Evolutionary conservation across 2,329 filamentous ascomycete genomes (phyloP).

Genomic region (Microcyclosporella mali): DNA sequence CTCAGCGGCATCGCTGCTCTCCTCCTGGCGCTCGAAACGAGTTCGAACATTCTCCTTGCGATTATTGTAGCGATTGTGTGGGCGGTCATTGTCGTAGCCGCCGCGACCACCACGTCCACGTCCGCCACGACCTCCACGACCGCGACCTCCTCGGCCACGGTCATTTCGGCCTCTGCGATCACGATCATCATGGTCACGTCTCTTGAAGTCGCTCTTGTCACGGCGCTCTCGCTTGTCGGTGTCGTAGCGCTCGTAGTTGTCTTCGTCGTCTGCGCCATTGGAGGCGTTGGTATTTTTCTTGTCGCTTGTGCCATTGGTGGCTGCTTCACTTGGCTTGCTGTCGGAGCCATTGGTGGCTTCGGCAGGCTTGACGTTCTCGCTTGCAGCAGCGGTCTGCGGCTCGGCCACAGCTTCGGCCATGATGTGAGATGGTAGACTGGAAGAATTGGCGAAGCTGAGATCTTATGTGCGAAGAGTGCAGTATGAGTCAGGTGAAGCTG

Average conservation of each 20-base stretch:
- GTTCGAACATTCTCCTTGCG: slow-evolving; percentile 18
- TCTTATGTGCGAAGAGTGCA: no score
- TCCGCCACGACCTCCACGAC: slow-evolving; percentile 13
- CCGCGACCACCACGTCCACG: slow-evolving; percentile 7
- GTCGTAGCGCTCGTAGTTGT: slow-evolving; percentile 15
- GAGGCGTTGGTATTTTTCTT: slow-evolving; percentile 6
- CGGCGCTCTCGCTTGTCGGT: slow-evolving; percentile 17
- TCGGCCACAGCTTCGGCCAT: slow-evolving; percentile 20
- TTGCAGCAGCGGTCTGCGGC: slow-evolving; percentile 12
- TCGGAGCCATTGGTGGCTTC: slow-evolving; percentile 14
- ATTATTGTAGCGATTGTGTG: slow-evolving; percentile 12
- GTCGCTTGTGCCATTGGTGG: slow-evolving; percentile 1
- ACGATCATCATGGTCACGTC: slow-evolving; percentile 9
- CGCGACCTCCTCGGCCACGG: slow-evolving; percentile 8
- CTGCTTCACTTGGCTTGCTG: slow-evolving; percentile 9
- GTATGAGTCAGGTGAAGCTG: no score
- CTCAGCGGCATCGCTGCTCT: slow-evolving; percentile 69
- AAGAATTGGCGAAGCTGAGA: not conserved
- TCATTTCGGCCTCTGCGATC: slow-evolving; percentile 12
- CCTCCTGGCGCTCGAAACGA: slow-evolving; percentile 47
- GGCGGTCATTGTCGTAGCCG: not conserved
- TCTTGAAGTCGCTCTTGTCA: slow-evolving; percentile 5
- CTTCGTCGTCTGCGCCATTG: slow-evolving; percentile 11
- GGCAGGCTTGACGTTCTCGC: slow-evolving; percentile 10
- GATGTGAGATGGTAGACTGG: slow-evolving; percentile 3